These are phyloP conservation scores for Clonostachys sp. DNA, from an alignment of 2,329 filamentous ascomycete species.

Conservation along the genomic window DNA sequence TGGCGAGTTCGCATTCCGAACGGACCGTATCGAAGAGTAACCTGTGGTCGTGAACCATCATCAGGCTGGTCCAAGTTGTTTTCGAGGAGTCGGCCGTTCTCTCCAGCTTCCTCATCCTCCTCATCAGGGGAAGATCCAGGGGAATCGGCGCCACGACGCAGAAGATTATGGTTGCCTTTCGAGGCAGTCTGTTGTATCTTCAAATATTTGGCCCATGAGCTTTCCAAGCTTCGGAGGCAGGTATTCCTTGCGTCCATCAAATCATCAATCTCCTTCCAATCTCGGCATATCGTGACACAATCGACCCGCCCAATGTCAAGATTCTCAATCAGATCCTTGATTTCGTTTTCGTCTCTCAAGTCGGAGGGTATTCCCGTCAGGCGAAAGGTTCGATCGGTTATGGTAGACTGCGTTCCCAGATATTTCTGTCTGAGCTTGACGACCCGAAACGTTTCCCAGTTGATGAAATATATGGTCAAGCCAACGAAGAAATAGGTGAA, in stretches of 20 bases:
- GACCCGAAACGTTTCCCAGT: constrained; percentile 77
- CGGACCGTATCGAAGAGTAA: constrained; percentile 74
- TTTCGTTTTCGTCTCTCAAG: constrained; percentile 73
- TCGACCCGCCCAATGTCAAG: constrained; percentile 88
- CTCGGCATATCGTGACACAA: constrained; percentile 75
- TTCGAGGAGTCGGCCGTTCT: constrained; percentile 56
- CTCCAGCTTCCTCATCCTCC: constrained; percentile 38
- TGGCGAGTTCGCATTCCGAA: constrained; percentile 66
- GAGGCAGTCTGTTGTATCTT: constrained; percentile 10
- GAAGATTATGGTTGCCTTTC: neutral
- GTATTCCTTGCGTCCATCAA: constrained; percentile 64
- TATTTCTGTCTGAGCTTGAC: constrained; percentile 87
- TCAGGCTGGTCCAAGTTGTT: constrained; percentile 23
- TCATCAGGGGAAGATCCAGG: neutral
- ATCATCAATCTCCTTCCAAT: constrained; percentile 80
- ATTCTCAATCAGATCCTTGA: constrained; percentile 83
- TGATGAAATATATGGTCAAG: constrained; percentile 77
- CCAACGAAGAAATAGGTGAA: constrained; percentile 91
- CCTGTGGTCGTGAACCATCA: constrained; percentile 56
- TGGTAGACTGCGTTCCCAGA: constrained; percentile 87
- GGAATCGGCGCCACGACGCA: too few species aligned
- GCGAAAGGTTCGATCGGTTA: constrained; percentile 90
- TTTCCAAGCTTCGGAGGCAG: constrained; percentile 70
- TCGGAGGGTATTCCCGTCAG: constrained; percentile 82
- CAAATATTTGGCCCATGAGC: constrained; percentile 71